phyloP scores from a whole-genome alignment of 805 yeast species.

The Ogataea pignaliae region DNA sequence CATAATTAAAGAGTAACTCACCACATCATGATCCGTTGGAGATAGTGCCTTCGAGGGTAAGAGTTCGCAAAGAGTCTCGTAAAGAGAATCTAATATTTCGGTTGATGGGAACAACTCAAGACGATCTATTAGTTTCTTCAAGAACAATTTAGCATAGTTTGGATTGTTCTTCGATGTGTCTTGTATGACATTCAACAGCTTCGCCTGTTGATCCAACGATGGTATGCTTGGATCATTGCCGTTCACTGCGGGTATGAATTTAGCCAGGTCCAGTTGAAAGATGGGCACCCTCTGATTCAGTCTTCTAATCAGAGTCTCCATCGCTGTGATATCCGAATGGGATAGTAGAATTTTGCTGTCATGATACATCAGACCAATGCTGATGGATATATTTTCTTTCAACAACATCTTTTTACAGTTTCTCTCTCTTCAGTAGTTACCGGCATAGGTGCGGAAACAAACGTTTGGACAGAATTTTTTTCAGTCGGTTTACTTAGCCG shows the following conservation, averaged over 20 bases:
- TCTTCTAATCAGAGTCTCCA: slow-evolving; percentile 21
- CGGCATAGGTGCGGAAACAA: no score
- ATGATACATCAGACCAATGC: no score
- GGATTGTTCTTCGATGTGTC: slow-evolving; percentile 37
- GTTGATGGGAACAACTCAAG: slow-evolving; percentile 26
- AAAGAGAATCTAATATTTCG: slow-evolving; percentile 38
- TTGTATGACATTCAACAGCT: slow-evolving; percentile 17
- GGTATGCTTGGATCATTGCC: slow-evolving; percentile 1
- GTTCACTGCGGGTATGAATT: neutral
- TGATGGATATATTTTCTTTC: no score
- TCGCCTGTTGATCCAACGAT: slow-evolving; percentile 18
- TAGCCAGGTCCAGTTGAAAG: slow-evolving; percentile 7
- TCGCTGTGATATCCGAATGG: no score
- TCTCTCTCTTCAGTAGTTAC: neutral
- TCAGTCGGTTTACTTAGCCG: no score
- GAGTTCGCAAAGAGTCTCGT: slow-evolving; percentile 36
- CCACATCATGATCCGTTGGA: slow-evolving; percentile 36
- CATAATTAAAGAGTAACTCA: slow-evolving; percentile 31
- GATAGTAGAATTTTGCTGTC: no score
- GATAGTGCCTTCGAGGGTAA: slow-evolving; percentile 30
- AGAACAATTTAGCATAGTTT: slow-evolving; percentile 44
- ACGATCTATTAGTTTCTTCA: slow-evolving; percentile 37
- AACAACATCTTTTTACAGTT: no score
- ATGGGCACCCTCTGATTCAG: slow-evolving; percentile 30
- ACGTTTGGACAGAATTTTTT: no score